phyloP scores from a whole-genome alignment of 1,284 basidiomycete species.

The Marasmius tenuissimus region DNA sequence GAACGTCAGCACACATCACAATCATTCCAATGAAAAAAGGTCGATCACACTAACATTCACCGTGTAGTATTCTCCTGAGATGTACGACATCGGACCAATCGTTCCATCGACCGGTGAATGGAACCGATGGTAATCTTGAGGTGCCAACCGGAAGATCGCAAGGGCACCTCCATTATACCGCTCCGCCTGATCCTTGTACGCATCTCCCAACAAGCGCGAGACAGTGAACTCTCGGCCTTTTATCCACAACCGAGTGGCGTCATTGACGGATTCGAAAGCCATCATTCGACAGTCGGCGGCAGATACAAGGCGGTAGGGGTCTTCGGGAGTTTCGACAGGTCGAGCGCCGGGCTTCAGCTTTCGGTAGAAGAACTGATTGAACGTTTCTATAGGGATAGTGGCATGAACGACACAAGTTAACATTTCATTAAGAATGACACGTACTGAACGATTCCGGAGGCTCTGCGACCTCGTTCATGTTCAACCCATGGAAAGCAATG shows the following conservation, averaged over 20 bases:
- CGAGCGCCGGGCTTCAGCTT: conserved; percentile 86
- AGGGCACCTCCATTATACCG: conserved; percentile 77
- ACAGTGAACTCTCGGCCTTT: conserved; percentile 95
- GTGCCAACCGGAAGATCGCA: conserved; percentile 90
- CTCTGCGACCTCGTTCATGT: conserved; percentile 80
- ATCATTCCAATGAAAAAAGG: conserved; percentile 16
- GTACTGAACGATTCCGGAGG: conserved; percentile 83
- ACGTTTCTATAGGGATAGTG: conserved; percentile 49
- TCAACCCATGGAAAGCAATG: conserved; percentile 88
- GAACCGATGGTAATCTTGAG: conserved; percentile 97
- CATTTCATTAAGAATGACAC: conserved; percentile 21
- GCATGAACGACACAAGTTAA: background rate
- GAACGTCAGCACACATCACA: background rate
- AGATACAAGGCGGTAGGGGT: conserved; percentile 80
- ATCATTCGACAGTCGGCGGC: conserved; percentile 94
- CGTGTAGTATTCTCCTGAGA: conserved; percentile 89
- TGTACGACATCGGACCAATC: conserved; percentile 79
- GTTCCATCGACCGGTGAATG: conserved; percentile 88
- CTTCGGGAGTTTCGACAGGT: conserved; percentile 71
- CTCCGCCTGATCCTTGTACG: conserved; percentile 67
- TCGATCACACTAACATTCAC: conserved; percentile 65
- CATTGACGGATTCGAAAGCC: conserved; percentile 83
- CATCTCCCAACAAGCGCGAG: conserved; percentile 76
- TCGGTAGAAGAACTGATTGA: conserved; percentile 87
- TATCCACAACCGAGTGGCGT: conserved; percentile 93